These are phyloP conservation scores for Lecanoromycetidae sp. DNA, from an alignment of 2,329 filamentous ascomycete genomes.

Conservation along the genomic window DNA sequence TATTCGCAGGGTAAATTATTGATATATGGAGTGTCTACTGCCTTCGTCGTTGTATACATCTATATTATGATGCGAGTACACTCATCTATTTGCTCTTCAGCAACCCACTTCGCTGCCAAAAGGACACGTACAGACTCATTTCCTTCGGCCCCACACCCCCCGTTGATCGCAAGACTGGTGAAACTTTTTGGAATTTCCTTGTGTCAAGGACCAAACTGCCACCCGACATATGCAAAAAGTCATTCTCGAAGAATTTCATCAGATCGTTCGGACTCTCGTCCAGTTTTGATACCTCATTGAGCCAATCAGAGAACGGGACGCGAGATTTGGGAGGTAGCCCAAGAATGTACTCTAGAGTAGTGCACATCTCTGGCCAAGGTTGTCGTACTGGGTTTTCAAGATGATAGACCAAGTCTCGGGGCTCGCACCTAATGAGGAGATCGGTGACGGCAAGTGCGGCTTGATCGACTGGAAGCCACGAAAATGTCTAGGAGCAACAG, in stretches of 20 bases:
- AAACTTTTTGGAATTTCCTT: not conserved
- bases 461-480: conserved; percentile 12
- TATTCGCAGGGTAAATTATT: too few species aligned
- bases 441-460: conserved; percentile 6
- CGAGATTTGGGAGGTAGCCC: not conserved
- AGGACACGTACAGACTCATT: not conserved
- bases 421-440: not conserved
- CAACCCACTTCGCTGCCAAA: too few species aligned
- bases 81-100: too few species aligned
- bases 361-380: conserved; percentile 8
- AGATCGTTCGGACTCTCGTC: not conserved
- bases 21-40: too few species aligned
- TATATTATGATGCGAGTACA: too few species aligned
- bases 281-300: conserved; percentile 1
- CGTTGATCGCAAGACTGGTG: not conserved
- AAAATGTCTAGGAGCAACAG: conserved; percentile 6
- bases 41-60: too few species aligned
- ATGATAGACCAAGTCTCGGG: conserved; percentile 5
- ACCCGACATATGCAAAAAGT: conserved; percentile 11
- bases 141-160: not conserved
- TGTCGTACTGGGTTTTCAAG: conserved; percentile 15
- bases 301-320: conserved; percentile 11
- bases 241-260: conserved; percentile 5
- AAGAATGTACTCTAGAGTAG: not conserved
- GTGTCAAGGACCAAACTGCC: conserved; percentile 3